Evolutionary conservation across 768 basidiomycete species (phyloP), one percentile per base, ranked within the genome.

Genomic region (Hortiboletus flavorubellus): DNA sequence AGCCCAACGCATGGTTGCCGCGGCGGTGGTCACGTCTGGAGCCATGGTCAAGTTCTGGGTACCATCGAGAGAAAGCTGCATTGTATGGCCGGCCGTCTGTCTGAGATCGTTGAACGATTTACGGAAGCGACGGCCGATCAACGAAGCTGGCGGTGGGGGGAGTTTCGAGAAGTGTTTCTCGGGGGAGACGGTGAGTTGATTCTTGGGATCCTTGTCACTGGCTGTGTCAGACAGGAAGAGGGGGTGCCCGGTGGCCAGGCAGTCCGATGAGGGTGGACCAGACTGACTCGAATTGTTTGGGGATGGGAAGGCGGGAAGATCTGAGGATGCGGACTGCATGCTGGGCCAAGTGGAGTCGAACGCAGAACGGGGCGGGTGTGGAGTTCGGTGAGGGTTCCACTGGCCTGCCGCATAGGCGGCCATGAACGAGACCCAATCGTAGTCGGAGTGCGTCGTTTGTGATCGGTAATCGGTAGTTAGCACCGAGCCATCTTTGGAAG

Each of bases 1-100:
- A n/a, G 92, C 92, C 80, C 85, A 86, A 37, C 91, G 87, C 73
- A 94, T 84, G 1, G 91, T 85, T 0, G 92, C 91, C 1, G 89
- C 91, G 3, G 86, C 76, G 0, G 87, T 81, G 21, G 83, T 81
- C 2, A 81, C 75, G 35, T 89, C 85, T 4, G 80, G 65, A 50
- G 77, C 78, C 53, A 72, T 61, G 18, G 63, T 53, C 34, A 73
- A 61, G 37, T 21, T 53, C 45, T 71, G 71, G 12, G 69, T n/a
- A 1, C 64, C 66, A 43, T 71, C 70, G 39, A 55, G 63, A 59
- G 60, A 67, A 45, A 61, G 66, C 43, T 63, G 66, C 65, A 63
- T 64, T 37, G 53, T 50, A 42, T 54, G 75, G 53, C 38, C 59
- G 3, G 65, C 55, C 3, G 68, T 47, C 23, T 70, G 71, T 47